Percentiles rank a stretch among this genome's conserved stretches.
Evolutionary conservation across 176 grass and related monocot genomes (phyloP).

Genomic region (Pontederia paniculata): DNA sequence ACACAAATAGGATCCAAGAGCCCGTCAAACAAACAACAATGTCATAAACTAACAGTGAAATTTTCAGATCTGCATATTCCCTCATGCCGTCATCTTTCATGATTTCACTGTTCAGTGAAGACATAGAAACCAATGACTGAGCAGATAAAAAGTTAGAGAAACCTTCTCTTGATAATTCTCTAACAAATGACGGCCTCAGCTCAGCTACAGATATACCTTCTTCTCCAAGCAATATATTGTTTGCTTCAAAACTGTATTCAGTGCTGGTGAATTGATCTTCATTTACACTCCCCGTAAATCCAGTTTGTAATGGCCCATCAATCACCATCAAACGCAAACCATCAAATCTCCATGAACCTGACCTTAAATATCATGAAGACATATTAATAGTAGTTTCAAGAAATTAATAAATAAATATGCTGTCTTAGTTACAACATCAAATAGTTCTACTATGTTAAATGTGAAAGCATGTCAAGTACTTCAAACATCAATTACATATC

Average conservation of each 20-base stretch:
- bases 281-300: conserved; percentile 21
- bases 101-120: conserved; percentile 13
- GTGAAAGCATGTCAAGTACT: no score
- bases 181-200: conserved; percentile 34
- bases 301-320: conserved; percentile 24
- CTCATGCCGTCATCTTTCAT: conserved; percentile 53
- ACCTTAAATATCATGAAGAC: conserved; percentile 42
- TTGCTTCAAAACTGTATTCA: conserved; percentile 51
- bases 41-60: conserved; percentile 71
- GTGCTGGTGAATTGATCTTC: conserved; percentile 33
- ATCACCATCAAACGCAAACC: conserved; percentile 60
- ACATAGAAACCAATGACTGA: conserved; percentile 18
- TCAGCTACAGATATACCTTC: conserved; percentile 51
- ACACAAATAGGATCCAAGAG: conserved; percentile 47
- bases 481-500: no score
- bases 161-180: conserved; percentile 34
- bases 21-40: conserved; percentile 50
- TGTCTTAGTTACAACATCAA: no score
- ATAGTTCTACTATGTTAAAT: no score
- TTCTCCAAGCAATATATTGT: conserved; percentile 40
- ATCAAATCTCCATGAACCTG: conserved; percentile 89
- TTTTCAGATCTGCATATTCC: conserved; percentile 74
- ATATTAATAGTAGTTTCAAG: no score
- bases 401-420: no score
- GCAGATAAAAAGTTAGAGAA: conserved; percentile 35